Percentiles rank a stretch among this genome's conserved stretches.
Evolutionary conservation across 2,329 filamentous ascomycete species (phyloP).

Genomic region (Chalaropsis thielavioides): DNA sequence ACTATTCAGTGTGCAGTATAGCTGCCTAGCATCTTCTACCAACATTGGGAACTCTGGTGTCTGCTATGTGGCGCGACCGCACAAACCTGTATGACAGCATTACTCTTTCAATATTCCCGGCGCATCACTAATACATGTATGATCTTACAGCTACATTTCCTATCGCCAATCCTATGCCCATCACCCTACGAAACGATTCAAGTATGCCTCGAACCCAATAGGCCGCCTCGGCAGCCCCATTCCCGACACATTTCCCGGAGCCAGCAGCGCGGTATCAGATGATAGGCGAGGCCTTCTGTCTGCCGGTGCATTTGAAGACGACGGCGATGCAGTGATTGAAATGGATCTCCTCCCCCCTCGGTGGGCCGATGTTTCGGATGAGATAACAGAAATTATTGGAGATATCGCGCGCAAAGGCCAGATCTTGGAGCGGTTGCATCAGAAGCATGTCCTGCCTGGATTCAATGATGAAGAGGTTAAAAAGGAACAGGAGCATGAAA

Average conservation of each 20-base stretch:
- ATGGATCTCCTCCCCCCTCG: conserved; percentile 93
- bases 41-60: conserved; percentile 24
- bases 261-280: conserved; percentile 30
- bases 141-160: conserved; percentile 66
- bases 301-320: conserved; percentile 60
- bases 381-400: conserved; percentile 69
- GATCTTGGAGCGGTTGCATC: conserved; percentile 79
- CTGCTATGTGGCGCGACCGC: conserved; percentile 95
- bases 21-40: neutral
- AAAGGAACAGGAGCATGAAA: conserved; percentile 71
- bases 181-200: conserved; percentile 74
- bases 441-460: conserved; percentile 90
- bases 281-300: conserved; percentile 70
- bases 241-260: conserved; percentile 42
- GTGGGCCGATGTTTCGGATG: conserved; percentile 91
- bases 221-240: conserved; percentile 42
- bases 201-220: conserved; percentile 37
- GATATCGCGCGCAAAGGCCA: conserved; percentile 72
- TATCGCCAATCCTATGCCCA: conserved; percentile 98
- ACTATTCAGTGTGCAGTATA: neutral
- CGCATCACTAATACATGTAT: conserved; percentile 8
- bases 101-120: conserved; percentile 2
- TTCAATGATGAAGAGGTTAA: conserved; percentile 93
- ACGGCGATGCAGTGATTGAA: conserved; percentile 91
- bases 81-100: conserved; percentile 68